Conservation (phyloP, 257 asterid genomes). For the Linaria vulgaris region DNA sequence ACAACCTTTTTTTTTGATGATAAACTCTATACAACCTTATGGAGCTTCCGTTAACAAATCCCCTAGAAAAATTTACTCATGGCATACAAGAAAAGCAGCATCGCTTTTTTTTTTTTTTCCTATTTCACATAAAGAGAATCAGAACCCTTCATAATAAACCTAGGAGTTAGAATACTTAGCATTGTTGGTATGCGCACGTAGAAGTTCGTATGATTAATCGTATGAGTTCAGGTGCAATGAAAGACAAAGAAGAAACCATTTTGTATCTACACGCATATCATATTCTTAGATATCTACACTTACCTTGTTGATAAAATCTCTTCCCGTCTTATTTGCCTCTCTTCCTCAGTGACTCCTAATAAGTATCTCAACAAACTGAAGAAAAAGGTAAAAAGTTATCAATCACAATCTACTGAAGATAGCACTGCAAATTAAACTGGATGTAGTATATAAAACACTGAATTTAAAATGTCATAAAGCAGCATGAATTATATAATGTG, state of each 20-base stretch:
- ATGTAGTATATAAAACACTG: no score
- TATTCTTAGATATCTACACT: constrained; percentile 13
- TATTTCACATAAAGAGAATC: no score
- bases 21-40: no score
- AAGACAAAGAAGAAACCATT: background rate
- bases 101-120: no score
- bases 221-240: constrained; percentile 12
- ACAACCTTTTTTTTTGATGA: no score
- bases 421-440: background rate
- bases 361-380: constrained; percentile 81
- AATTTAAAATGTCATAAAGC: no score
- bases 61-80: no score
- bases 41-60: no score
- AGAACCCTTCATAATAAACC: background rate
- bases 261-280: constrained; percentile 12
- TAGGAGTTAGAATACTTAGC: background rate
- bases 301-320: constrained; percentile 94
- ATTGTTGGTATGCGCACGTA: background rate
- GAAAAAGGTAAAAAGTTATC: constrained; percentile 21
- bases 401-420: background rate
- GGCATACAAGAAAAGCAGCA: no score
- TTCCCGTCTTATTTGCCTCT: constrained; percentile 82
- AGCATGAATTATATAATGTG: no score
- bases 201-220: background rate
- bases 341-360: constrained; percentile 87